Conservation (phyloP, 106 monocot species). For the Hemerocallis citrina region DNA sequence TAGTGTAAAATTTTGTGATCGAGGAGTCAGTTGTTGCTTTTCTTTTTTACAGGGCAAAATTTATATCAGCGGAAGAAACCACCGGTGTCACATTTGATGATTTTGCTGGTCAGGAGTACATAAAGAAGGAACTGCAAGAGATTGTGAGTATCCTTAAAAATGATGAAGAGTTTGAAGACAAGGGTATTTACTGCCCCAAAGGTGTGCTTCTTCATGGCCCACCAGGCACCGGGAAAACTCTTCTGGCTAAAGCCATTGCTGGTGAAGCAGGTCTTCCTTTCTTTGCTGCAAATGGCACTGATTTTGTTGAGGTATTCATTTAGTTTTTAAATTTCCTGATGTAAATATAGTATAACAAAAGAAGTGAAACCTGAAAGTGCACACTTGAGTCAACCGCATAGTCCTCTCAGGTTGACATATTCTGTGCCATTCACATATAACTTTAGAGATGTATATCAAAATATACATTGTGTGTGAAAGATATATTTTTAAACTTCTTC, state of each 20-base stretch:
- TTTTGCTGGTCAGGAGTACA: conserved; percentile 95
- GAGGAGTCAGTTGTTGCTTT: conserved; percentile 3
- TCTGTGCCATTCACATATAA: not conserved
- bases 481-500: not conserved
- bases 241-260: conserved; percentile 88
- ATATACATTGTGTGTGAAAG: not conserved
- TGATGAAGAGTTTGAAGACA: conserved; percentile 77
- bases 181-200: conserved; percentile 87
- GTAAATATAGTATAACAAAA: not conserved
- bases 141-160: conserved; percentile 78
- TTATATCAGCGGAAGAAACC: conserved; percentile 91
- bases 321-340: not conserved
- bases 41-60: conserved; percentile 59
- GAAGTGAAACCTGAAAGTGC: not conserved
- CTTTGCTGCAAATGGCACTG: conserved; percentile 91
- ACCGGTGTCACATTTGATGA: conserved; percentile 89
- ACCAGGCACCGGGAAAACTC: conserved; percentile 82
- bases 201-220: conserved; percentile 91
- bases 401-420: not conserved
- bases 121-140: conserved; percentile 74
- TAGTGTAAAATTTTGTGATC: too few species aligned
- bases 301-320: conserved; percentile 73
- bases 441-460: not conserved
- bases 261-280: conserved; percentile 93
- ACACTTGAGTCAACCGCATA: not conserved